Base-by-base conservation (phyloP, 257 asterid genomes). In the Verbascum thapsus region DNA sequence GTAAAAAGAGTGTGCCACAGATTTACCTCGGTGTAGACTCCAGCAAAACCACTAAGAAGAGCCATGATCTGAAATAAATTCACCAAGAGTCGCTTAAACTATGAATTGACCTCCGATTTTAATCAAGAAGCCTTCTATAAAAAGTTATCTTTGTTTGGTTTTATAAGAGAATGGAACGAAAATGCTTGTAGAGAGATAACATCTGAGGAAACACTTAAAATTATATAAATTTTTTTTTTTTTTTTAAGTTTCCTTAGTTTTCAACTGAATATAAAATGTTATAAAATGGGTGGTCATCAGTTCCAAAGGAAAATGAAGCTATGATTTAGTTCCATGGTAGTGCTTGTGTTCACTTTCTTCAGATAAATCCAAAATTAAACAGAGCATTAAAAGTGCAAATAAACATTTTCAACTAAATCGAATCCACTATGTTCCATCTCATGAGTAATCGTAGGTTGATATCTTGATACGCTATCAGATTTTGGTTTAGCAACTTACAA, bases 1-100 rank as follows among this genome's bases (percentile, higher is more conserved):
- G 47, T 51, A 30, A 23, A 61, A 12, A 66, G 3, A 26, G 52
- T 43, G 60, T 55, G 49, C 50, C 10, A 56, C 43, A 11, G 49
- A 63, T 72, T 80, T 77, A 94, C 99, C 99, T 94, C 99, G 4
- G 99, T 94, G 82, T 90, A 94, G 56, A 94, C 99, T 79, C 99
- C 99, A 66, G 97, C 99, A 83, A 94, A 94, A 71, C 99, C 99
- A 79, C 99, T 94, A 59, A 94, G 94, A 81, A 90, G 95, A 66
- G 99, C 99, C 99, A 94, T 94, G 54, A 85, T 61, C 99, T 94
- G 95, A 62, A 72, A 80, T 47, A 64, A 18, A 78, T 35, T 15
- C 64, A 47, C 42, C 61, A 56, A 69, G 66, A 58, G 62, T 66
- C 41, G 58, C 30, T 48, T 34, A 23, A 66, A 66, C 22, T 43